Conservation (phyloP, 1,284 basidiomycete species). For the Fomitopsis betulina region DNA sequence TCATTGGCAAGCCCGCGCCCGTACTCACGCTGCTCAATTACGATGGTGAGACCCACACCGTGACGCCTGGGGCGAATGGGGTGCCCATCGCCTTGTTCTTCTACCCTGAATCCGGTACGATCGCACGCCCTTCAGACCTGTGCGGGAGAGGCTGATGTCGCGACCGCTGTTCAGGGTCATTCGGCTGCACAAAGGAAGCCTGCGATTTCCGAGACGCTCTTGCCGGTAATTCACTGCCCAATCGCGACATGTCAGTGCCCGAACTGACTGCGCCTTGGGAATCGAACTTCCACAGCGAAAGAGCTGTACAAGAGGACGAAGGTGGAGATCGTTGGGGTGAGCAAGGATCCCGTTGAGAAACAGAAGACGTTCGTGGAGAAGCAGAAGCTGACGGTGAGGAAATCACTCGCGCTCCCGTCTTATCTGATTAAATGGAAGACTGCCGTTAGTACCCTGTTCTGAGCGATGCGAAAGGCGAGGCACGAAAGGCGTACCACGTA, state of each 20-base stretch:
- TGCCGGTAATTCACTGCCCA: slow-evolving; percentile 37
- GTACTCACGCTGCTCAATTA: slow-evolving; percentile 43
- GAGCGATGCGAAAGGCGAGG: slow-evolving; percentile 61
- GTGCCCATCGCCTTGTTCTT: slow-evolving; percentile 69
- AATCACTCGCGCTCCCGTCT: background rate
- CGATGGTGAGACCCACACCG: slow-evolving; percentile 43
- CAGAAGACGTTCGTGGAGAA: slow-evolving; percentile 73
- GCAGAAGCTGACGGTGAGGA: slow-evolving; percentile 57
- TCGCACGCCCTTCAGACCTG: slow-evolving; percentile 8
- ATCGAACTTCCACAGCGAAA: slow-evolving; percentile 41
- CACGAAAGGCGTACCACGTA: slow-evolving; percentile 59
- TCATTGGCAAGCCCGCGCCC: slow-evolving; percentile 48
- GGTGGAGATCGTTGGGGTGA: slow-evolving; percentile 67
- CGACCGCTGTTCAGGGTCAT: slow-evolving; percentile 45
- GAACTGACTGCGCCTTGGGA: slow-evolving; percentile 1
- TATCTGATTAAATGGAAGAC: slow-evolving; percentile 5
- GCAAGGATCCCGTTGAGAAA: slow-evolving; percentile 62
- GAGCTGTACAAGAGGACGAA: slow-evolving; percentile 61
- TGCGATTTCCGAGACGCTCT: slow-evolving; percentile 77
- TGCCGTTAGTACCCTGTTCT: slow-evolving; percentile 61
- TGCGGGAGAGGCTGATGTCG: slow-evolving; percentile 5
- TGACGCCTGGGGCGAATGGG: slow-evolving; percentile 42
- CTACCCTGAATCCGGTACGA: slow-evolving; percentile 59
- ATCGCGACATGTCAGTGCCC: background rate
- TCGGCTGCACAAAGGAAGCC: slow-evolving; percentile 74